phyloP scores from a whole-genome alignment of 495 filamentous ascomycete species.

The Lophiostoma macrostomum region DNA sequence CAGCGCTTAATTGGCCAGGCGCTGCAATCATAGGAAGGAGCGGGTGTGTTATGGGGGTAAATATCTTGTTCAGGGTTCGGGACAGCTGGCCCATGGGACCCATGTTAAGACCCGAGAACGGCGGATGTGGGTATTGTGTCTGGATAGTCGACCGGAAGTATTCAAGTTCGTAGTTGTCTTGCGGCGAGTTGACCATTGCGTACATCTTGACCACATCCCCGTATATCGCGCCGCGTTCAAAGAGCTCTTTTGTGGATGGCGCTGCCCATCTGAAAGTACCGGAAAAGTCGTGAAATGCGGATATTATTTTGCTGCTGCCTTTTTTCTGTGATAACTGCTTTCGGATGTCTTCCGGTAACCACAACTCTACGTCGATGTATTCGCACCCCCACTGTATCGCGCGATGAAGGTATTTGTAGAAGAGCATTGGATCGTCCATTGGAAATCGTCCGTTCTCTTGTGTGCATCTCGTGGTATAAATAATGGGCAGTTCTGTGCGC shows the following conservation, averaged over 20 bases:
- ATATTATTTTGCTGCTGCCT: constrained; percentile 77
- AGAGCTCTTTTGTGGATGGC: constrained; percentile 62
- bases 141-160: constrained; percentile 79
- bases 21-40: constrained; percentile 80
- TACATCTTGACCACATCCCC: constrained; percentile 89
- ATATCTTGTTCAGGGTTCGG: constrained; percentile 74
- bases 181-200: constrained; percentile 68
- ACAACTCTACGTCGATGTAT: constrained; percentile 83
- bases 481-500: constrained; percentile 79
- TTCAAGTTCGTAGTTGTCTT: constrained; percentile 83
- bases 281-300: constrained; percentile 82
- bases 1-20: constrained; percentile 76
- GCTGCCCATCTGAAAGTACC: constrained; percentile 80
- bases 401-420: constrained; percentile 70
- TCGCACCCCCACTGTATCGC: constrained; percentile 85
- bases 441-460: constrained; percentile 79
- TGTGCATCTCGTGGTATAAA: constrained; percentile 78
- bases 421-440: constrained; percentile 70
- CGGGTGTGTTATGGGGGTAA: constrained; percentile 82
- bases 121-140: constrained; percentile 60
- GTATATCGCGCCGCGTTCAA: constrained; percentile 65
- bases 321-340: constrained; percentile 61
- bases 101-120: constrained; percentile 82
- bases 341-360: constrained; percentile 75
- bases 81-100: constrained; percentile 78